phyloP scores from a whole-genome alignment of 78 protist genomes.

The Isochrysis galbana region DNA sequence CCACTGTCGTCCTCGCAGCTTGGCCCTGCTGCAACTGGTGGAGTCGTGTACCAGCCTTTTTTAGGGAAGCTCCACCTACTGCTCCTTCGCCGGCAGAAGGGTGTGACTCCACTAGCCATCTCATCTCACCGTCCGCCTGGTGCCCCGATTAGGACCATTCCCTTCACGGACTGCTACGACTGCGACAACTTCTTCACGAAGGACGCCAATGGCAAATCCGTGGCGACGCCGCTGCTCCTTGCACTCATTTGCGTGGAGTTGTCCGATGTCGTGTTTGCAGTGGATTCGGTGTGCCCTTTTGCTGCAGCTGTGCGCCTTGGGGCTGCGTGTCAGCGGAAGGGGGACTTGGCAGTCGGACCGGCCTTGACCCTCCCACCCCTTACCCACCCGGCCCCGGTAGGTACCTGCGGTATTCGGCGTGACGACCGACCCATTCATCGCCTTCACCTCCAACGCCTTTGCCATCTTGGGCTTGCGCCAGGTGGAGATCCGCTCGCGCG shows the following conservation, averaged over 20 bases:
- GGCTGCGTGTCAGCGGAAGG: not conserved
- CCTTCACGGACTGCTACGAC: not conserved
- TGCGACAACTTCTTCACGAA: not conserved
- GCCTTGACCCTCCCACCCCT: not conserved
- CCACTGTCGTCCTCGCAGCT: not conserved
- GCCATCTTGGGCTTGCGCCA: slow-evolving; percentile 36
- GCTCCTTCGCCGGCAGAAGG: too few relatives aligned
- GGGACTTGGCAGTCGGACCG: not conserved
- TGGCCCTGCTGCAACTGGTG: too few relatives aligned
- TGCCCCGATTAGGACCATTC: too few relatives aligned
- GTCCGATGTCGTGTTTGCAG: not conserved
- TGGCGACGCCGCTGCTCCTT: not conserved
- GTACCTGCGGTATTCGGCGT: slow-evolving; percentile 51
- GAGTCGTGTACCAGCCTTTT: too few relatives aligned
- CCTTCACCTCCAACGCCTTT: slow-evolving; percentile 30
- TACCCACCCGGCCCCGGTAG: not conserved
- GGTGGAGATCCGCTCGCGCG: too few relatives aligned
- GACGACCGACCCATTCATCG: slow-evolving; percentile 36
- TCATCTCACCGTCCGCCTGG: too few relatives aligned
- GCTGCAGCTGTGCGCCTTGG: too few relatives aligned
- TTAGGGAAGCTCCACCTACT: too few relatives aligned
- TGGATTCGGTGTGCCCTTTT: not conserved
- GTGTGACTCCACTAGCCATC: too few relatives aligned
- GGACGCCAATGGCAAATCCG: not conserved
- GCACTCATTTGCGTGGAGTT: not conserved